A percentile compares a stretch with the other conserved stretches of the same genome.
Evolutionary conservation across 441 rosid genomes (phyloP).

Genomic region (Populus hybrid): DNA sequence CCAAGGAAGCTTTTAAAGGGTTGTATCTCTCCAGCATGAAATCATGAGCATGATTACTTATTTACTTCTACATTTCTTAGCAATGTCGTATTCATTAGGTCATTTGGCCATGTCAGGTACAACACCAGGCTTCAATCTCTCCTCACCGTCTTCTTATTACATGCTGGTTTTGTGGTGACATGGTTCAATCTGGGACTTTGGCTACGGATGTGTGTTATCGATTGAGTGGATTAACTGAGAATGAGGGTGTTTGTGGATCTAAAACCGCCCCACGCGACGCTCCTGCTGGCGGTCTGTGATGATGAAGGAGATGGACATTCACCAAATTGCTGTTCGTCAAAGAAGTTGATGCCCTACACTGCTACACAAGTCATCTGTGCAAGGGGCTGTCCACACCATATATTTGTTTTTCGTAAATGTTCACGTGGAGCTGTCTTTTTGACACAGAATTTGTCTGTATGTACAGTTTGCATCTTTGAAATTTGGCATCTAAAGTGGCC

Average conservation of each 20-base stretch:
- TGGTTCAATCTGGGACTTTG: slow-evolving; percentile 79
- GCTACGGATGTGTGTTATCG: slow-evolving; percentile 70
- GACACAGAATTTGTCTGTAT: too few species aligned
- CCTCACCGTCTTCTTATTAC: slow-evolving; percentile 55
- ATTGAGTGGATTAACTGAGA: slow-evolving; percentile 78
- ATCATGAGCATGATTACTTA: background rate
- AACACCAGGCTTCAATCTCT: slow-evolving; percentile 73
- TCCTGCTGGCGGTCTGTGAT: slow-evolving; percentile 87
- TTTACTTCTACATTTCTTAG: background rate
- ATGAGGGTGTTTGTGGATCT: slow-evolving; percentile 85
- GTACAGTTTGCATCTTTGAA: too few species aligned
- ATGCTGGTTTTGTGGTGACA: slow-evolving; percentile 87
- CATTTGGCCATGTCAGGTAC: slow-evolving; percentile 42
- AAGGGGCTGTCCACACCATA: background rate
- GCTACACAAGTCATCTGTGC: background rate
- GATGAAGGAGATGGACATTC: slow-evolving; percentile 96
- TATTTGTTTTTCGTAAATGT: too few species aligned
- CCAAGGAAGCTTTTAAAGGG: background rate
- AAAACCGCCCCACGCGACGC: slow-evolving; percentile 80
- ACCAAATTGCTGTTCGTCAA: slow-evolving; percentile 81
- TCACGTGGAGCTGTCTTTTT: too few species aligned
- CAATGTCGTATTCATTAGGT: background rate
- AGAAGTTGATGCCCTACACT: slow-evolving; percentile 34
- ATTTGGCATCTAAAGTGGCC: too few species aligned
- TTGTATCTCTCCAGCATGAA: background rate